A percentile compares a stretch with the other conserved stretches of the same genome.
phyloP scores from a whole-genome alignment of 371 early-diverging fungal genomes.

The Apophysomyces ossiformis region DNA sequence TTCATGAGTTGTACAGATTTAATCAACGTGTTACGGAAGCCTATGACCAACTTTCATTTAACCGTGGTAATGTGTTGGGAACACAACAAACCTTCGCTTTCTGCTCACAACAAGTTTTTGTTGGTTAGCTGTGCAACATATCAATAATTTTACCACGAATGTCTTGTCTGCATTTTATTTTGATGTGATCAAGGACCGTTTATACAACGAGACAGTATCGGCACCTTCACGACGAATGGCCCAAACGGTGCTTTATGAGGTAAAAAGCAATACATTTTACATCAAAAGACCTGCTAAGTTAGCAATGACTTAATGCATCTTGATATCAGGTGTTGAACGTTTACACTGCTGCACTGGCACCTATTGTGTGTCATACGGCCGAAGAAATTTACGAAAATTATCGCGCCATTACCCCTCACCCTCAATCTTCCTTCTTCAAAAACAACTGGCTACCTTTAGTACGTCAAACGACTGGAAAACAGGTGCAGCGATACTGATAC shows the following conservation, averaged over 20 bases:
- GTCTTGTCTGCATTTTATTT: slow-evolving; percentile 82
- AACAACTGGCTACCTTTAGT: slow-evolving; percentile 63
- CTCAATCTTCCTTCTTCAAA: slow-evolving; percentile 67
- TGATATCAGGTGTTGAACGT: slow-evolving; percentile 55
- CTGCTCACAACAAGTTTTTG: background rate
- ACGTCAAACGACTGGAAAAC: slow-evolving; percentile 8
- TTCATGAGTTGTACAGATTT: slow-evolving; percentile 68
- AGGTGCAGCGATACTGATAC: background rate
- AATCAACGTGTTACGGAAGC: slow-evolving; percentile 57
- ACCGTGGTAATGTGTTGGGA: slow-evolving; percentile 54
- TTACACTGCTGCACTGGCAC: slow-evolving; percentile 69
- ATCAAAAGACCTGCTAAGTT: background rate
- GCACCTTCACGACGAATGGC: slow-evolving; percentile 58
- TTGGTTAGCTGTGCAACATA: slow-evolving; percentile 57
- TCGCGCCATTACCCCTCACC: slow-evolving; percentile 38
- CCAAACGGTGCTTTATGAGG: slow-evolving; percentile 75
- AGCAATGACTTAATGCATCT: too few relatives aligned
- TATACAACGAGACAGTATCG: slow-evolving; percentile 65
- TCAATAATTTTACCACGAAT: slow-evolving; percentile 73
- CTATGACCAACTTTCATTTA: slow-evolving; percentile 70
- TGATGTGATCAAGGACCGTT: slow-evolving; percentile 83
- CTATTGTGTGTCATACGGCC: slow-evolving; percentile 75
- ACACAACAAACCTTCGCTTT: background rate
- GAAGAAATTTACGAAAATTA: slow-evolving; percentile 81
- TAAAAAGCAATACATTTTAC: slow-evolving; percentile 21